Base-by-base conservation (phyloP, 2,329 filamentous ascomycete genomes). In the Akanthomyces muscarius region DNA sequence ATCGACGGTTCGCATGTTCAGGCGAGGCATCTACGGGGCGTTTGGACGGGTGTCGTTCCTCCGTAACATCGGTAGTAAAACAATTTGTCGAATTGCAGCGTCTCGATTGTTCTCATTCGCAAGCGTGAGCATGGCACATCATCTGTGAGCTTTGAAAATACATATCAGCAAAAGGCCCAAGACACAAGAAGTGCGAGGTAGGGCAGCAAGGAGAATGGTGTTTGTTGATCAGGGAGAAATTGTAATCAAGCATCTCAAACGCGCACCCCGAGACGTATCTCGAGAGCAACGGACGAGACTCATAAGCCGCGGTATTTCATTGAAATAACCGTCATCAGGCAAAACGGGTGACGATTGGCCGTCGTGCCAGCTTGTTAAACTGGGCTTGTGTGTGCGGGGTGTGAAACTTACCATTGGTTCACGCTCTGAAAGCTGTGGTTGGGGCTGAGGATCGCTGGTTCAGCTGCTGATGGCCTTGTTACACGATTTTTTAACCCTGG, bases 261-360 rank as follows among this genome's bases (percentile, higher is more conserved):
- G 21, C 16, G 33, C 33, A 4, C 21, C 21, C 30, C 45, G 16
- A 42, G 30, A 41, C 10, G n/a, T 48, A 38, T 51, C 18, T 33
- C 56, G 41, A 11, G 33, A 16, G 45, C 44, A 14, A 30, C 28
- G 13, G 36, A 5, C 2, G 56, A 59, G 45, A 59, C 33, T 59
- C 44, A 42, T 51, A 50, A 41, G 44, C 45, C 45, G 56, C 56
- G 56, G 45, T 42, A 51, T 58, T 59, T 59, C 44, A 30, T 58
- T 10, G 55, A 55, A 55, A 55, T 42, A 44, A 44, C 52, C 28
- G 28, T 55, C 52, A 42, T 55, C 36, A 44, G 38, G 52, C 33
- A 38, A 36, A 11, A 38, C 42, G 21, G 21, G 8, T n/a, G n/a
- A 23, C 13, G 48, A 3, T 36, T 51, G 48, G n/a, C 30, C 51